These are phyloP conservation scores for Penicillium sp. DNA, from an alignment of 2,329 filamentous ascomycete species.

Conservation along the genomic window DNA sequence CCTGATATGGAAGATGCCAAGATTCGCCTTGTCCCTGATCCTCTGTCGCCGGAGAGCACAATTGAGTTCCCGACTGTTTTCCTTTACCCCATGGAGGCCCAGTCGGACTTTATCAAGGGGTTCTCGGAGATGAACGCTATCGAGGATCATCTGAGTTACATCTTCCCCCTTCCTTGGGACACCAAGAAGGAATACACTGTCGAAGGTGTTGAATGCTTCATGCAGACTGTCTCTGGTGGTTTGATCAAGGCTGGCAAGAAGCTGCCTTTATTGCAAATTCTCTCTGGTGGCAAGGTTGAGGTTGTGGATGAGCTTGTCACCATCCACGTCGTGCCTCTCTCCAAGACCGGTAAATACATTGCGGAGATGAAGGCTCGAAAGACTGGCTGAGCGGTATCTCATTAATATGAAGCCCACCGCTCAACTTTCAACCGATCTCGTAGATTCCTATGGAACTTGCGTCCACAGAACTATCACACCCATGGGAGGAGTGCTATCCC, in stretches of 20 bases:
- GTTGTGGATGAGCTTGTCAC: slow-evolving; percentile 81
- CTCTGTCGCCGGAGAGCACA: slow-evolving; percentile 67
- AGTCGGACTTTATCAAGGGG: slow-evolving; percentile 87
- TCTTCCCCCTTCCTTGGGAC: slow-evolving; percentile 90
- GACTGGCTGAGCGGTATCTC: slow-evolving; percentile 23
- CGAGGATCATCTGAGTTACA: slow-evolving; percentile 74
- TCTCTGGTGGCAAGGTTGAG: slow-evolving; percentile 75
- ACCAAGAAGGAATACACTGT: slow-evolving; percentile 61
- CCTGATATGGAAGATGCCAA: slow-evolving; percentile 85
- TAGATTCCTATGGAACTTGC: not conserved
- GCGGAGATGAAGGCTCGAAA: slow-evolving; percentile 78
- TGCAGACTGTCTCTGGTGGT: slow-evolving; percentile 77
- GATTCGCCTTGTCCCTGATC: slow-evolving; percentile 67
- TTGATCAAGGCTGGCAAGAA: slow-evolving; percentile 89
- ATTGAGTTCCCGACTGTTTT: slow-evolving; percentile 77
- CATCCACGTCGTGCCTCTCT: slow-evolving; percentile 76
- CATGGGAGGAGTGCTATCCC: not conserved
- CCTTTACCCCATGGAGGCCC: slow-evolving; percentile 76
- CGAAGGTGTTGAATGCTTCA: slow-evolving; percentile 74
- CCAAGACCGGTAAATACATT: slow-evolving; percentile 70
- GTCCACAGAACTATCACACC: not conserved
- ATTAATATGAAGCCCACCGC: not conserved
- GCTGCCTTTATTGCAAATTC: slow-evolving; percentile 68
- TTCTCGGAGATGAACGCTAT: slow-evolving; percentile 76
- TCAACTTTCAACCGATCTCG: not conserved